phyloP scores from a whole-genome alignment of 805 yeast species.

The Candida yuanshanica region DNA sequence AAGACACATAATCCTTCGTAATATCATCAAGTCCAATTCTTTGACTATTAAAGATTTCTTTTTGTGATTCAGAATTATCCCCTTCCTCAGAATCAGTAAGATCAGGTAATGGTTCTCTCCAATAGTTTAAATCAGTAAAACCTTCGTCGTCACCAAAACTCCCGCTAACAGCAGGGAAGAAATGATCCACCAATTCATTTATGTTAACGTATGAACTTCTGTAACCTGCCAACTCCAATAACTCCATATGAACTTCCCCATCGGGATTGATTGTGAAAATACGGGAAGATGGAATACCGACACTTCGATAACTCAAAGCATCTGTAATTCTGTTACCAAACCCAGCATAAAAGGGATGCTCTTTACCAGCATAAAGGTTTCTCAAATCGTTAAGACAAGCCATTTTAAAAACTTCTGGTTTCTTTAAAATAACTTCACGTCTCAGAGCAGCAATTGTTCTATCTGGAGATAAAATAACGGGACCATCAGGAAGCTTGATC shows the following conservation, averaged over 20 bases:
- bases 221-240: constrained; percentile 89
- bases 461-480: constrained; percentile 93
- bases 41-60: constrained; percentile 2
- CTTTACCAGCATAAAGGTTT: constrained; percentile 50
- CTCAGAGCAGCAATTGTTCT: constrained; percentile 91
- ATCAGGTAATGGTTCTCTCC: constrained; percentile 79
- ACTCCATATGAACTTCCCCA: constrained; percentile 96
- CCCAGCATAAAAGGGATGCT: constrained; percentile 91
- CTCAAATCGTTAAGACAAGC: constrained; percentile 88
- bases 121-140: constrained; percentile 82
- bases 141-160: constrained; percentile 32
- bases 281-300: constrained; percentile 88
- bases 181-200: constrained; percentile 93
- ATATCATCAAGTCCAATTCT: constrained; percentile 15
- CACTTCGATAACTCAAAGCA: constrained; percentile 89
- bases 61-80: no score
- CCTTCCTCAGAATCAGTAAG: constrained; percentile 52
- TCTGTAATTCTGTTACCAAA: constrained; percentile 96
- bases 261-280: constrained; percentile 94
- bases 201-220: constrained; percentile 82
- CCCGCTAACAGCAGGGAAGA: constrained; percentile 76
- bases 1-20: constrained; percentile 15
- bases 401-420: constrained; percentile 98
- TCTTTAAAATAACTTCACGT: constrained; percentile 87
- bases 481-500: constrained; percentile 73